These are phyloP conservation scores for Aspergillus glaucus DNA, from an alignment of 2,329 filamentous ascomycete species.

Conservation along the genomic window DNA sequence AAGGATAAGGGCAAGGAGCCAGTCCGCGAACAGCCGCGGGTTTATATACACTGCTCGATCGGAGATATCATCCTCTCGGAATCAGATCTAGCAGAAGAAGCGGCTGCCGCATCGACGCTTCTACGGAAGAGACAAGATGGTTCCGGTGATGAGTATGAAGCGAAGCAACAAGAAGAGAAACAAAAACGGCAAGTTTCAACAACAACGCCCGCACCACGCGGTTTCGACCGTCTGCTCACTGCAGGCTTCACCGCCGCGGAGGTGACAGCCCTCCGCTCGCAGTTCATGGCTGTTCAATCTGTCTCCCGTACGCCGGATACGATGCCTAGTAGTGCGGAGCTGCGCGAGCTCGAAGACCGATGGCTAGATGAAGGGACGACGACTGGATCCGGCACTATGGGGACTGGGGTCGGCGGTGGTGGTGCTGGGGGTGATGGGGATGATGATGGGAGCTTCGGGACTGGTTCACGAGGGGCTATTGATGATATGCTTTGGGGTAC, in stretches of 20 bases:
- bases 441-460: conserved; percentile 38
- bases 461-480: conserved; percentile 50
- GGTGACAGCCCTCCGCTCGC: conserved; percentile 74
- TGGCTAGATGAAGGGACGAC: conserved; percentile 69
- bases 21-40: conserved; percentile 49
- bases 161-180: conserved; percentile 9
- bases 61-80: conserved; percentile 65
- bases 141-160: conserved; percentile 2
- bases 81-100: conserved; percentile 64
- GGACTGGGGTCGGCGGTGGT: conserved; percentile 32
- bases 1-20: conserved; percentile 62
- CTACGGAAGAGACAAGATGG: conserved; percentile 13
- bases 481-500: conserved; percentile 86
- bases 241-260: conserved; percentile 79
- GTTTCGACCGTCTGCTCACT: conserved; percentile 78
- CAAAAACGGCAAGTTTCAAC: conserved; percentile 24
- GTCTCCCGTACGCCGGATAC: conserved; percentile 79
- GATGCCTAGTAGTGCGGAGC: conserved; percentile 70
- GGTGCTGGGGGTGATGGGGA: conserved; percentile 13
- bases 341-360: conserved; percentile 75
- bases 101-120: conserved; percentile 29
- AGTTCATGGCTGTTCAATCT: conserved; percentile 81
- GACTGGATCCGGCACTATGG: conserved; percentile 40
- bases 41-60: conserved; percentile 93
- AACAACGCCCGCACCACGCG: conserved; percentile 58